phyloP scores from a whole-genome alignment of 805 yeast species.

The Ogataea nakhonphanomensis region DNA sequence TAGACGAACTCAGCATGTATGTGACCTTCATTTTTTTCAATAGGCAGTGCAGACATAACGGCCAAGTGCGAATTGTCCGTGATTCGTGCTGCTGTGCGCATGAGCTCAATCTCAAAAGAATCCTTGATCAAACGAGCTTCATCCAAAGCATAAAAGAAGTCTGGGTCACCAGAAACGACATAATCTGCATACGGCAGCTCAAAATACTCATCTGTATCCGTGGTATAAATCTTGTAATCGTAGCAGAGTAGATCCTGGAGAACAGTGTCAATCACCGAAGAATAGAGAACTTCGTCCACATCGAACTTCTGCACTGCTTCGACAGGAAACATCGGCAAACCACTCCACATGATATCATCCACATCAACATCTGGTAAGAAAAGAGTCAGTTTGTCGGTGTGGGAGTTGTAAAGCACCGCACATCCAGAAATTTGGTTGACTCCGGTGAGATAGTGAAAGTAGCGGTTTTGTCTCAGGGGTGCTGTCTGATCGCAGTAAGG shows the following conservation, averaged over 20 bases:
- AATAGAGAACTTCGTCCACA: conserved; percentile 76
- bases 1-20: conserved; percentile 94
- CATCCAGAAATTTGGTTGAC: conserved; percentile 72
- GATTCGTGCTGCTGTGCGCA: conserved; percentile 78
- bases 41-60: conserved; percentile 89
- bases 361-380: conserved; percentile 80
- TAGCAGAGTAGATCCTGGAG: conserved; percentile 31
- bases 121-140: conserved; percentile 87
- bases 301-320: conserved; percentile 67
- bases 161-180: conserved; percentile 43
- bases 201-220: conserved; percentile 51
- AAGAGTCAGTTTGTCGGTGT: conserved; percentile 55
- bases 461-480: conserved; percentile 84
- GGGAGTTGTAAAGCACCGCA: conserved; percentile 56
- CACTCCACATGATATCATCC: conserved; percentile 97
- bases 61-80: conserved; percentile 87
- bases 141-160: conserved; percentile 71
- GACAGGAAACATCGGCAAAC: conserved; percentile 67
- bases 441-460: conserved; percentile 85
- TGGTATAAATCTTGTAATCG: conserved; percentile 41
- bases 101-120: conserved; percentile 67
- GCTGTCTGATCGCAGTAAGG: conserved; percentile 78
- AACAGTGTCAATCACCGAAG: conserved; percentile 42
- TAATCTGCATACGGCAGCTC: conserved; percentile 31
- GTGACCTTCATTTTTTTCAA: conserved; percentile 84